These are phyloP conservation scores for Malus hybrid DNA, from an alignment of 331 rosid genomes.

Conservation along the genomic window DNA sequence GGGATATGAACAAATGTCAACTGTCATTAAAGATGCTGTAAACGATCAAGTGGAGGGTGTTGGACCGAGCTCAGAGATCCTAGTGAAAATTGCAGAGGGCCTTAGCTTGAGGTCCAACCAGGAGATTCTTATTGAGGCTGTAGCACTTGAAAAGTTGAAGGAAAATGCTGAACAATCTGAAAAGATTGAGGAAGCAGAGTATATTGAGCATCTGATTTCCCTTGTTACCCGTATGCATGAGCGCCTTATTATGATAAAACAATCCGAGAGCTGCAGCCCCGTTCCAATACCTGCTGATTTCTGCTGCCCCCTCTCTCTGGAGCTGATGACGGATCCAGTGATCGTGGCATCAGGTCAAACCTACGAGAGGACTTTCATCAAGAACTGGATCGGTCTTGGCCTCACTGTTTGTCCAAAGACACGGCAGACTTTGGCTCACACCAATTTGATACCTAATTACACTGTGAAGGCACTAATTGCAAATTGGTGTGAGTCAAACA, in stretches of 20 bases:
- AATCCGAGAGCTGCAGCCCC: slow-evolving; percentile 66
- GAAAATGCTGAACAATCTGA: slow-evolving; percentile 77
- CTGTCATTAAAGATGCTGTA: slow-evolving; percentile 51
- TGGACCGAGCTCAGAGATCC: slow-evolving; percentile 51
- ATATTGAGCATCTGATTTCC: slow-evolving; percentile 65
- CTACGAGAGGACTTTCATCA: slow-evolving; percentile 82
- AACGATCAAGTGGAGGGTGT: slow-evolving; percentile 50
- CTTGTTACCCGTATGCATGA: slow-evolving; percentile 55
- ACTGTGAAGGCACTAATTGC: slow-evolving; percentile 96
- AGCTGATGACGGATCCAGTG: slow-evolving; percentile 98
- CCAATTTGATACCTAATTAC: slow-evolving; percentile 86
- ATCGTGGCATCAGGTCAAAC: slow-evolving; percentile 99
- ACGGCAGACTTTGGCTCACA: slow-evolving; percentile 78
- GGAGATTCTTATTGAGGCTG: slow-evolving; percentile 87
- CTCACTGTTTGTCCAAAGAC: slow-evolving; percentile 98
- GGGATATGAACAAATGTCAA: slow-evolving; percentile 47
- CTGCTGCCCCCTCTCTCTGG: slow-evolving; percentile 97
- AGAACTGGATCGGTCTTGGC: slow-evolving; percentile 89
- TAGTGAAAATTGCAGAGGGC: slow-evolving; percentile 59
- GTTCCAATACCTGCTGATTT: slow-evolving; percentile 90
- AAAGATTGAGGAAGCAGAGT: slow-evolving; percentile 66
- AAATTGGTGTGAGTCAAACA: slow-evolving; percentile 90
- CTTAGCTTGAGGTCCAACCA: slow-evolving; percentile 56
- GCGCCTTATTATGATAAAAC: slow-evolving; percentile 50
- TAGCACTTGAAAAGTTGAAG: slow-evolving; percentile 82